A percentile compares a stretch with the other conserved stretches of the same genome.
Conservation (phyloP, 176 grass and related monocot species). For the Oryza longistaminata region DNA sequence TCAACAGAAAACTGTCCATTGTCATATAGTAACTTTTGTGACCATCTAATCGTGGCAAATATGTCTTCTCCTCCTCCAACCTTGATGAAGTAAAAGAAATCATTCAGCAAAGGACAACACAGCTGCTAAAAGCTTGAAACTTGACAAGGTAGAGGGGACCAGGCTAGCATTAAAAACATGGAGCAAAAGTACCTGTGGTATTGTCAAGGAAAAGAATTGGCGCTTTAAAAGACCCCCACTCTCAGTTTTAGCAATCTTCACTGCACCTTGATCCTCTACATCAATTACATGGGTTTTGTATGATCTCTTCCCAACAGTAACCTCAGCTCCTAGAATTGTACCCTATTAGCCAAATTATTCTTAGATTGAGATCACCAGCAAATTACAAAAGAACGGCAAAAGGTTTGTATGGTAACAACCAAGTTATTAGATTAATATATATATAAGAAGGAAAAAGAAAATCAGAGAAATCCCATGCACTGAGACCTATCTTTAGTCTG, state of each 20-base stretch:
- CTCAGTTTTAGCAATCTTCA: constrained; percentile 47
- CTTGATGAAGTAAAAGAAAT: constrained; percentile 45
- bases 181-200: constrained; percentile 62
- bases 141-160: constrained; percentile 1
- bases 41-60: constrained; percentile 82
- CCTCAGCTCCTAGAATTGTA: constrained; percentile 95
- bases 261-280: constrained; percentile 50
- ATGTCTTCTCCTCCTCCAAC: constrained; percentile 88
- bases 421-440: background rate
- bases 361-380: constrained; percentile 53
- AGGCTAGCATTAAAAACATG: constrained; percentile 17
- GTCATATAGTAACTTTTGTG: constrained; percentile 74
- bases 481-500: background rate
- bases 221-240: constrained; percentile 67
- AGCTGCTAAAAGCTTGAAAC: constrained; percentile 21
- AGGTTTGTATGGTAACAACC: background rate
- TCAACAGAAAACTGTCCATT: constrained; percentile 78
- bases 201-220: constrained; percentile 70
- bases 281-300: constrained; percentile 78
- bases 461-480: background rate
- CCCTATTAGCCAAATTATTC: constrained; percentile 90
- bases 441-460: background rate
- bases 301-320: constrained; percentile 71
- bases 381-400: constrained; percentile 9
- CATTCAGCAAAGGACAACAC: constrained; percentile 12